A percentile compares a stretch with the other conserved stretches of the same genome.
Evolutionary conservation across 2,329 filamentous ascomycete species (phyloP).

Genomic region (Sarocladium kiliense): DNA sequence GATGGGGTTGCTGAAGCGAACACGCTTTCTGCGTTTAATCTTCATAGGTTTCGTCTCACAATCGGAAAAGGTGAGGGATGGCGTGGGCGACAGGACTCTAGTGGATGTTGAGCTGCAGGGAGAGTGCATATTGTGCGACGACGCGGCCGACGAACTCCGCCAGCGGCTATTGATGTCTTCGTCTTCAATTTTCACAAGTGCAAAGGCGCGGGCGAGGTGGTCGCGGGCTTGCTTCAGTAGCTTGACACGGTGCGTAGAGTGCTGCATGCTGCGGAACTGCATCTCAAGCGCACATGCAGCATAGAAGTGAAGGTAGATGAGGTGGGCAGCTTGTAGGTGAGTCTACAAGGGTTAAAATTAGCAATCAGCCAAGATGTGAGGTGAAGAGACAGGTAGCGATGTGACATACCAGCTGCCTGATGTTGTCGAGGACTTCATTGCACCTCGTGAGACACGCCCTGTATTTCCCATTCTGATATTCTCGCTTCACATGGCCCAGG

Average conservation of each 20-base stretch:
- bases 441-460: constrained; percentile 49
- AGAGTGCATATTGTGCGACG: constrained; percentile 39
- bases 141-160: constrained; percentile 33
- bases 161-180: constrained; percentile 33
- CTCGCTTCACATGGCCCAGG: constrained; percentile 48
- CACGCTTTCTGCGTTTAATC: constrained; percentile 30
- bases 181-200: constrained; percentile 43
- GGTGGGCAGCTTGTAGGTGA: constrained; percentile 45
- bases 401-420: constrained; percentile 37
- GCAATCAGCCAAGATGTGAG: background rate
- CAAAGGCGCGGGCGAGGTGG: constrained; percentile 45
- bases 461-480: constrained; percentile 45
- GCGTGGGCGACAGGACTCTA: constrained; percentile 1
- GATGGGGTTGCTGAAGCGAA: constrained; percentile 28
- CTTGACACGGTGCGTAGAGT: constrained; percentile 39
- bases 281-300: constrained; percentile 56
- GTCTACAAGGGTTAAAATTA: constrained; percentile 12
- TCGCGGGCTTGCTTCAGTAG: constrained; percentile 46
- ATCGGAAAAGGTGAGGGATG: constrained; percentile 10
- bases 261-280: constrained; percentile 44
- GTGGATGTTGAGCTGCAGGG: constrained; percentile 13
- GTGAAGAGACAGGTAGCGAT: background rate
- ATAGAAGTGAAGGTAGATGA: constrained; percentile 57
- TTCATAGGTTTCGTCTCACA: constrained; percentile 12
- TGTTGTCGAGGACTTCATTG: constrained; percentile 45